Evolutionary conservation across 495 filamentous ascomycete genomes (phyloP).

Genomic region (Annulohypoxylon stygium): DNA sequence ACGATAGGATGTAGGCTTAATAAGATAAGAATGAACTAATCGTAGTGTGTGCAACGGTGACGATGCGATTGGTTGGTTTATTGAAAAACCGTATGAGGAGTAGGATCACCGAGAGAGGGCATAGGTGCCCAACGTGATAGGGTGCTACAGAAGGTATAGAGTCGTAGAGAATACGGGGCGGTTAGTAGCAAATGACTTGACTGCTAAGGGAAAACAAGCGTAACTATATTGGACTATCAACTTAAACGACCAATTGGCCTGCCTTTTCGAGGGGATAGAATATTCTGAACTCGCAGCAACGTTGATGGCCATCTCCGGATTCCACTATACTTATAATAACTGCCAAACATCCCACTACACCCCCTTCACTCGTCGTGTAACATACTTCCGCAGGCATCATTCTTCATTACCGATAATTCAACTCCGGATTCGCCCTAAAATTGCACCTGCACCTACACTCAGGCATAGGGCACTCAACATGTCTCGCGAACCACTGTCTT

Average conservation of each 20-base stretch:
- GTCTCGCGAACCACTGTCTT: conserved; percentile 84
- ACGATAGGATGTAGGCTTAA: conserved; percentile 21
- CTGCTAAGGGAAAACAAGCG: no score
- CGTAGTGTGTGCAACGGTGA: neutral
- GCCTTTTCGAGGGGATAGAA: neutral
- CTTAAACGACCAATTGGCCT: neutral
- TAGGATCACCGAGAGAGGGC: neutral
- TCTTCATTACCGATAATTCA: conserved; percentile 56
- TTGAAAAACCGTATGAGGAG: neutral
- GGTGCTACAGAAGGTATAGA: neutral
- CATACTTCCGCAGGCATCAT: neutral
- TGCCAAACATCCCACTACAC: neutral
- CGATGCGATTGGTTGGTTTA: conserved; percentile 11
- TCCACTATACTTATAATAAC: neutral
- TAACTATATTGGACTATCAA: neutral
- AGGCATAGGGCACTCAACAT: conserved; percentile 86
- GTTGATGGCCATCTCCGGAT: neutral
- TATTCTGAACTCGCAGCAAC: neutral
- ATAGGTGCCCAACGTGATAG: neutral
- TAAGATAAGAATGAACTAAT: conserved; percentile 7
- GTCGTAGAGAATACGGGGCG: neutral
- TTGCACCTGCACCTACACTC: conserved; percentile 90
- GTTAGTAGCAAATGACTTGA: neutral
- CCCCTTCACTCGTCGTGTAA: neutral
- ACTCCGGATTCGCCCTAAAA: conserved; percentile 61